phyloP scores from a whole-genome alignment of 345 rosid genomes.

The Rhizophora mangle region DNA sequence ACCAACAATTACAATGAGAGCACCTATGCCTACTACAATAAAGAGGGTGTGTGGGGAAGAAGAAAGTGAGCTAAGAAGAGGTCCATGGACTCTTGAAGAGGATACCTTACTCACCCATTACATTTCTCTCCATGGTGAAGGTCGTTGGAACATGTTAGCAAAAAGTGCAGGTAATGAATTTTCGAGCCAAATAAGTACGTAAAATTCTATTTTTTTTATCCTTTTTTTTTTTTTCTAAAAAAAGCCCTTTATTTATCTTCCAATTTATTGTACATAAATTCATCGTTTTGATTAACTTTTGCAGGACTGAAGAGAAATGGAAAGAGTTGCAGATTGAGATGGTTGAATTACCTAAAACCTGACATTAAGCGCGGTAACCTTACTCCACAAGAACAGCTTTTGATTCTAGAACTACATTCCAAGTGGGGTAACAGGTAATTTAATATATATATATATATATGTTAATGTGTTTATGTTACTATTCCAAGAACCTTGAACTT shows the following conservation, averaged over 20 bases:
- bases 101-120: constrained; percentile 82
- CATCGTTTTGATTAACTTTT: background rate
- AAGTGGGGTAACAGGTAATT: constrained; percentile 91
- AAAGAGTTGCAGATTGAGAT: constrained; percentile 89
- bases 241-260: no score
- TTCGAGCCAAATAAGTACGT: background rate
- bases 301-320: constrained; percentile 89
- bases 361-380: constrained; percentile 93
- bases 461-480: no score
- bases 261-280: no score
- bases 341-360: constrained; percentile 92
- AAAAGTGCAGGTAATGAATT: constrained; percentile 68
- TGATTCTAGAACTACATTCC: constrained; percentile 92
- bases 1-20: constrained; percentile 8
- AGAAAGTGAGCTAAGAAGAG: constrained; percentile 66
- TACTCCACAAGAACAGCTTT: constrained; percentile 89
- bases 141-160: constrained; percentile 92
- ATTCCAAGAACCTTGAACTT: no score
- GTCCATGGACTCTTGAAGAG: constrained; percentile 98
- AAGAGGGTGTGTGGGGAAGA: constrained; percentile 39
- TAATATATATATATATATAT: no score
- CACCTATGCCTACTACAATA: constrained; percentile 12
- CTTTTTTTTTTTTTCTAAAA: no score
- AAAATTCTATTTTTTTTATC: no score
- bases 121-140: constrained; percentile 84